These are phyloP conservation scores for Diversispora eburnea DNA, from an alignment of 192 early-diverging fungal species.

Conservation along the genomic window DNA sequence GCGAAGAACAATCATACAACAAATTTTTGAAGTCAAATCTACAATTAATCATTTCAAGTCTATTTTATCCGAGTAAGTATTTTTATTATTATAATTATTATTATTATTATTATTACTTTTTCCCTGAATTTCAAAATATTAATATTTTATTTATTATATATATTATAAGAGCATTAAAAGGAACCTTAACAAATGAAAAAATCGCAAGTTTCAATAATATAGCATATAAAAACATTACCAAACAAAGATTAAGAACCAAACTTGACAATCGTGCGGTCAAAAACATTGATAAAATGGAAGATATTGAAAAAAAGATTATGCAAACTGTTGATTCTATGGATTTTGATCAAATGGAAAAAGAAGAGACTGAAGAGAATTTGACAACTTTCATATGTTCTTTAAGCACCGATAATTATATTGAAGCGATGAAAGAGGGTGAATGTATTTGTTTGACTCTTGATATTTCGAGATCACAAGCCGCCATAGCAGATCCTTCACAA, in stretches of 20 bases:
- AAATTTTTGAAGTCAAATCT: constrained; percentile 1
- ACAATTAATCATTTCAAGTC: constrained; percentile 13
- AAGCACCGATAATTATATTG: constrained; percentile 37
- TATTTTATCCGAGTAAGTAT: constrained; percentile 24
- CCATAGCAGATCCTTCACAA: constrained; percentile 43
- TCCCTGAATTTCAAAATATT: not conserved
- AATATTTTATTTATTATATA: not conserved
- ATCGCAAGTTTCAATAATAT: constrained; percentile 41
- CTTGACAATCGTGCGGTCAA: constrained; percentile 37
- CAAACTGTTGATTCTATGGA: constrained; percentile 33
- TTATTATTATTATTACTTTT: not conserved
- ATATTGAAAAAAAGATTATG: constrained; percentile 34
- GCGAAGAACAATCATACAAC: constrained; percentile 18
- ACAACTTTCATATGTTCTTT: constrained; percentile 36
- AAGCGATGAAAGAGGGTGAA: constrained; percentile 38
- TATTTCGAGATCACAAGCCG: constrained; percentile 32
- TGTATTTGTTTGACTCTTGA: constrained; percentile 45
- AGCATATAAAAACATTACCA: constrained; percentile 40
- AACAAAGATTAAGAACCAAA: constrained; percentile 37
- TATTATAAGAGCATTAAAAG: constrained; percentile 23
- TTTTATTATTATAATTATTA: not conserved
- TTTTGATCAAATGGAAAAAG: constrained; percentile 33
- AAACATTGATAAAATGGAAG: constrained; percentile 39
- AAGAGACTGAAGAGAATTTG: constrained; percentile 33
- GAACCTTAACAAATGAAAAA: constrained; percentile 38